Percentiles rank a stretch among this genome's conserved stretches.
Conservation (phyloP, 305 asterid species). For the Rubia tinctorum region DNA sequence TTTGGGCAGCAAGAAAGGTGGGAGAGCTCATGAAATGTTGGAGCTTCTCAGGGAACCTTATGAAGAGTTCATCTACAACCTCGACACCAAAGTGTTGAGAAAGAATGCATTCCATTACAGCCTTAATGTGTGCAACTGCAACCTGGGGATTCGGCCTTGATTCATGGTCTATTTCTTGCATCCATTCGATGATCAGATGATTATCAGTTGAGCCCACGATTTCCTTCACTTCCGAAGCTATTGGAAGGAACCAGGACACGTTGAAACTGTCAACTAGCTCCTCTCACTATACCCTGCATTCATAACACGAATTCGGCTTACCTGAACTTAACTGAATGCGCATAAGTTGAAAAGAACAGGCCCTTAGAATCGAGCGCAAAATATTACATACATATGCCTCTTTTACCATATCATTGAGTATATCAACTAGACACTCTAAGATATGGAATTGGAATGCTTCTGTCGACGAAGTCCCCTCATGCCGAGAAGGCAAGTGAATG, state of each 20-base stretch:
- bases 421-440: conserved; percentile 2
- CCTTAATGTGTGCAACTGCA: neutral
- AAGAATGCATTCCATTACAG: neutral
- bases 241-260: conserved; percentile 7
- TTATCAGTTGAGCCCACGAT: neutral
- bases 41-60: neutral
- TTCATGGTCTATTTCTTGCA: neutral
- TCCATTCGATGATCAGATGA: neutral
- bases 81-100: neutral
- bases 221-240: conserved; percentile 6
- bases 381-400: neutral
- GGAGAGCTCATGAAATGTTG: neutral
- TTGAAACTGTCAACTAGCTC: conserved; percentile 10
- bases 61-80: neutral
- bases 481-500: no score
- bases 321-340: neutral
- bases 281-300: conserved; percentile 2
- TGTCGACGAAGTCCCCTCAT: no score
- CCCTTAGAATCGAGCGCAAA: no score
- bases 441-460: neutral
- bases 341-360: no score
- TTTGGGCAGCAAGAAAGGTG: neutral
- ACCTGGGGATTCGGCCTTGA: neutral
- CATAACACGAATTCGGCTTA: neutral
- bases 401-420: conserved; percentile 8